phyloP scores from a whole-genome alignment of 2,329 filamentous ascomycete species.

The Botryotinia globosa region DNA sequence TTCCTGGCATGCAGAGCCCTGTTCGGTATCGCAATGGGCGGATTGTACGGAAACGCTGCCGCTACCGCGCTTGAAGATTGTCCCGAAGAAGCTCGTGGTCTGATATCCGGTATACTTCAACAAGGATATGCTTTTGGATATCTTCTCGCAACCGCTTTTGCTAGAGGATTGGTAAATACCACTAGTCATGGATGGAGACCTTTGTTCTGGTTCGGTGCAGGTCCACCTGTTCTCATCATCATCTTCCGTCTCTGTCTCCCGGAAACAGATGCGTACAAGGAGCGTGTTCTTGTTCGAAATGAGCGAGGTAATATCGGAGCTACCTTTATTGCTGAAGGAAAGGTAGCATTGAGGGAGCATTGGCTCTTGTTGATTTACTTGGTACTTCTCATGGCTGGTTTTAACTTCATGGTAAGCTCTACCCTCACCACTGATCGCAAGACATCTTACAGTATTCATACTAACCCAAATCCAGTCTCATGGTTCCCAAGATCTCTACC shows the following conservation, averaged over 20 bases:
- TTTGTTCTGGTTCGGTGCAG: slow-evolving; percentile 84
- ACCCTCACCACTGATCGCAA: slow-evolving; percentile 36
- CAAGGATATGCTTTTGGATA: slow-evolving; percentile 81
- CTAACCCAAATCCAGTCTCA: slow-evolving; percentile 35
- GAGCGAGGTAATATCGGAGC: slow-evolving; percentile 58
- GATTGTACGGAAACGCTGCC: slow-evolving; percentile 73
- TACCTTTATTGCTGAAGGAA: slow-evolving; percentile 73
- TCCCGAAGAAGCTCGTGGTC: slow-evolving; percentile 54
- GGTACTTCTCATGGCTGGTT: slow-evolving; percentile 83
- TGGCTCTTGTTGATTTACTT: slow-evolving; percentile 80
- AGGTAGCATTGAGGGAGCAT: slow-evolving; percentile 72
- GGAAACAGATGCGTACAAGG: slow-evolving; percentile 71
- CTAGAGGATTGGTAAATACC: slow-evolving; percentile 68
- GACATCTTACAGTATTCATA: neutral
- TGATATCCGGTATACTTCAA: slow-evolving; percentile 80
- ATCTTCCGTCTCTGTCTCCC: slow-evolving; percentile 72
- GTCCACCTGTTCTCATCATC: slow-evolving; percentile 78
- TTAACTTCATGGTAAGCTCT: slow-evolving; percentile 85
- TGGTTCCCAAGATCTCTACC: slow-evolving; percentile 52
- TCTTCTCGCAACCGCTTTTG: slow-evolving; percentile 68
- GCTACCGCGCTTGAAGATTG: slow-evolving; percentile 71
- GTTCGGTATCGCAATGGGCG: slow-evolving; percentile 81
- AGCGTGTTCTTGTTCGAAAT: slow-evolving; percentile 62
- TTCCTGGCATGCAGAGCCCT: slow-evolving; percentile 73
- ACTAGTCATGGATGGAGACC: slow-evolving; percentile 79